Percentiles rank a stretch among this genome's conserved stretches.
Conservation (phyloP, 306 rosid species). For the Glycine soja region DNA sequence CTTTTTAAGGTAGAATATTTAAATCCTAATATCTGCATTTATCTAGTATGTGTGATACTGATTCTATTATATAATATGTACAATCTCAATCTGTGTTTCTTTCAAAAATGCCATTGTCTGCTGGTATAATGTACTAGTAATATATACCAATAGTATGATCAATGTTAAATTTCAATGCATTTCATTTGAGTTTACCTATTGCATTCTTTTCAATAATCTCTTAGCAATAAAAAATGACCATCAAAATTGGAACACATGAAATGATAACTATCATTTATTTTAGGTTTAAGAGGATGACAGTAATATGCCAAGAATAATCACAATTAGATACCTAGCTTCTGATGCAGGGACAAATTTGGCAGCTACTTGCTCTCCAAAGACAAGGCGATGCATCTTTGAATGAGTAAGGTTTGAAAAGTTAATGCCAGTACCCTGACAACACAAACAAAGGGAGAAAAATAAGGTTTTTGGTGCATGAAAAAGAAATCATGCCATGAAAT, state of each 20-base stretch:
- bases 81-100: slow-evolving; percentile 5
- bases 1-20: not conserved
- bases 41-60: not conserved
- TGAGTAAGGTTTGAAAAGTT: slow-evolving; percentile 73
- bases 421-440: slow-evolving; percentile 75
- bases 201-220: not conserved
- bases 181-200: slow-evolving; percentile 5
- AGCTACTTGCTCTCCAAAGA: slow-evolving; percentile 71
- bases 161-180: not conserved
- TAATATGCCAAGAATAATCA: slow-evolving; percentile 7
- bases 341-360: slow-evolving; percentile 69
- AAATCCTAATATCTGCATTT: not conserved
- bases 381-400: slow-evolving; percentile 72
- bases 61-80: not conserved
- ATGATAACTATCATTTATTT: not conserved
- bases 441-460: not conserved
- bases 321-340: slow-evolving; percentile 80
- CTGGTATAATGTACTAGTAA: not conserved
- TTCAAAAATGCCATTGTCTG: not conserved
- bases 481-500: not conserved
- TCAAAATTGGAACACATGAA: not conserved
- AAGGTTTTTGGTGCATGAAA: not conserved
- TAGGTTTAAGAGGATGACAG: not conserved
- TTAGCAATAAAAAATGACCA: slow-evolving; percentile 6
- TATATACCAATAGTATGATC: not conserved